Evolutionary conservation across 768 basidiomycete species (phyloP).

Genomic region (Kwoniella sp.): DNA sequence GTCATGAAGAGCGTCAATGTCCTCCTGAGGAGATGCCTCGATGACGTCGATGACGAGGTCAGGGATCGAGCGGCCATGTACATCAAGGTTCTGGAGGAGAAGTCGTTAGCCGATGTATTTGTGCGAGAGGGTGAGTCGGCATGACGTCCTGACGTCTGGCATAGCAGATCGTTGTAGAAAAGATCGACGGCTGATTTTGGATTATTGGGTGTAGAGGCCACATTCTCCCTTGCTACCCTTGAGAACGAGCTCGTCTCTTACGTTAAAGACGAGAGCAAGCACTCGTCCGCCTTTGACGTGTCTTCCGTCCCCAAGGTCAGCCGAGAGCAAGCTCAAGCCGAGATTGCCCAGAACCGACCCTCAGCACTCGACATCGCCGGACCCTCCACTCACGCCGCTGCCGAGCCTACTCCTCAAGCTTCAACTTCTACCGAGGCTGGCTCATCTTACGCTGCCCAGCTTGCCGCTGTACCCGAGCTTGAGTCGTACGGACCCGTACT

Average conservation of each 20-base stretch:
- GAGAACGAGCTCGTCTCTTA: constrained; percentile 93
- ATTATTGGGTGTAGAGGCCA: constrained; percentile 76
- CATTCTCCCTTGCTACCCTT: constrained; percentile 84
- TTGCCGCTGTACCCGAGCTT: constrained; percentile 83
- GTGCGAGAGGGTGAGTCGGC: constrained; percentile 78
- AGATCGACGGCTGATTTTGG: not conserved
- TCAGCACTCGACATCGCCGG: constrained; percentile 81
- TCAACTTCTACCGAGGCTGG: constrained; percentile 74
- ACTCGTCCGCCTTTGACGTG: constrained; percentile 75
- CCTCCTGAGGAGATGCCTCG: constrained; percentile 86
- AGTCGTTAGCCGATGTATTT: constrained; percentile 77
- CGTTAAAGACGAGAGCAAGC: constrained; percentile 76
- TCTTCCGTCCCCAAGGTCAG: constrained; percentile 90
- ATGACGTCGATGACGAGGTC: constrained; percentile 98
- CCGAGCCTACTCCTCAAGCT: constrained; percentile 63
- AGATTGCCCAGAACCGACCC: constrained; percentile 73
- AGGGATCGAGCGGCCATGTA: constrained; percentile 96
- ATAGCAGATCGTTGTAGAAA: too few relatives aligned
- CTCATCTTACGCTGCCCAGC: constrained; percentile 81
- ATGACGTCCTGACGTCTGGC: too few relatives aligned
- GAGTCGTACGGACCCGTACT: constrained; percentile 79
- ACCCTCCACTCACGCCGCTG: constrained; percentile 60
- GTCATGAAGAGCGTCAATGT: constrained; percentile 85
- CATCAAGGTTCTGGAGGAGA: constrained; percentile 77
- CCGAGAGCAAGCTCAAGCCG: constrained; percentile 84